phyloP scores from a whole-genome alignment of 352 stramenopile genomes.

The Globisporangium camurandrum region DNA sequence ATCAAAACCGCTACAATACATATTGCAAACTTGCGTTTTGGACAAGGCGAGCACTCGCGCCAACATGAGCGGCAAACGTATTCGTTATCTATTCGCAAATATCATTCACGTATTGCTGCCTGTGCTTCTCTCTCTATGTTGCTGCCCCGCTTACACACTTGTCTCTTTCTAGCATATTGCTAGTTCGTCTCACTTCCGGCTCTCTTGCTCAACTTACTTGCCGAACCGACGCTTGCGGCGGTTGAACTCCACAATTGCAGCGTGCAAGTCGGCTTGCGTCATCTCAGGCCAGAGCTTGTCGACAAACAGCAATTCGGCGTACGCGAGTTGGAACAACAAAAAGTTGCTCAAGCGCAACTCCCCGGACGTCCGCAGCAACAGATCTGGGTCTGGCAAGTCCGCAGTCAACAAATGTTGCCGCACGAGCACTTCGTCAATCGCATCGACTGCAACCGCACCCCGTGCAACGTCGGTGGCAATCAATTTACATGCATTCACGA shows the following conservation, averaged over 20 bases:
- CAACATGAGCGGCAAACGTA: too few relatives aligned
- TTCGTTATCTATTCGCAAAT: too few relatives aligned
- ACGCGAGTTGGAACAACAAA: constrained; percentile 93
- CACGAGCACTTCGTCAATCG: constrained; percentile 78
- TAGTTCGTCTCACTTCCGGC: too few relatives aligned
- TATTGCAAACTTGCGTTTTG: too few relatives aligned
- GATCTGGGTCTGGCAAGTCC: constrained; percentile 87
- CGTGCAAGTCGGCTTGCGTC: constrained; percentile 69
- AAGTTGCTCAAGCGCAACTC: constrained; percentile 96
- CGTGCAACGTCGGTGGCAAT: constrained; percentile 81
- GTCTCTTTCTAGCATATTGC: too few relatives aligned
- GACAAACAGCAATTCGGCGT: constrained; percentile 94
- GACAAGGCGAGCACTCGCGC: too few relatives aligned
- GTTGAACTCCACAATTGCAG: constrained; percentile 81
- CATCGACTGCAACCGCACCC: constrained; percentile 47
- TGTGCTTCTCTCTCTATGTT: too few relatives aligned
- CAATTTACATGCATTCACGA: constrained; percentile 86
- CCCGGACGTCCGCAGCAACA: constrained; percentile 93
- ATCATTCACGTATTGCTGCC: too few relatives aligned
- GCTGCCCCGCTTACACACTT: too few relatives aligned
- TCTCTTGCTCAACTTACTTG: constrained; percentile 49
- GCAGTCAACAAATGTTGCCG: constrained; percentile 69
- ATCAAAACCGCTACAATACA: too few relatives aligned
- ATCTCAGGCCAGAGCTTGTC: constrained; percentile 96
- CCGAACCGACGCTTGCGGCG: constrained; percentile 85